Base-by-base conservation (phyloP, 2,329 filamentous ascomycete species). In the Botrytis cinerea region DNA sequence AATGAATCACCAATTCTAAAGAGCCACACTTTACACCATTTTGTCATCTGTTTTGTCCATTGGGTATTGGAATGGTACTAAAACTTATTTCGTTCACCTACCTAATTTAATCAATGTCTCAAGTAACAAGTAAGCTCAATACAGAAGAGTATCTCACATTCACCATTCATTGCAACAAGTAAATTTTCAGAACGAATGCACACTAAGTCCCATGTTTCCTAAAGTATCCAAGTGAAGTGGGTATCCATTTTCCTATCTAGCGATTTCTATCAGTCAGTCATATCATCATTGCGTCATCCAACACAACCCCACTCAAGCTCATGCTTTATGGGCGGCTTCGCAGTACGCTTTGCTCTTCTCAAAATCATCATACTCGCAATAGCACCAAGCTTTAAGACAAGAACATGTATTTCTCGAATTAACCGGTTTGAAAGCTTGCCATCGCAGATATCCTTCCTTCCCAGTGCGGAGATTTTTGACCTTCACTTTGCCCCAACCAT, bases 311-410 rank as follows among this genome's bases (percentile, higher is more conserved):
- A 22, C 6, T n/a, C 35, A 20, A 32, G 14, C 4, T n/a, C 25
- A 10, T 67, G 35, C 54, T 43, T 4, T 32, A 7, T 28, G 25
- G 28, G 35, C 25, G 28, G 35, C 32, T 2, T 54, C 35, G 46
- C 64, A 68, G 43, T 68, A 68, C 1, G 25, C 16, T 28, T 22
- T 40, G 48, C 70, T 72, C 12, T 54, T n/a, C n/a, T 67, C 61
- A n/a, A 57, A 64, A 25, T 73, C 43, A 32, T 73, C 63, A 45
- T 73, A 73, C 32, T 43, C 28, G 22, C 71, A 73, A 43, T 61
- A 48, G 8, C 71, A 73, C n/a, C 10, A 20, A 35, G 18, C 16
- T 1, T 40, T 59, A 6, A 3, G 0, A 54, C 71, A 73, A 18
- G 28, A 14, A 48, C 71, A 73, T 28, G 1, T 51, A 4, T 25